Conservation (phyloP, 768 basidiomycete species). For the Trametes gibbosa region DNA sequence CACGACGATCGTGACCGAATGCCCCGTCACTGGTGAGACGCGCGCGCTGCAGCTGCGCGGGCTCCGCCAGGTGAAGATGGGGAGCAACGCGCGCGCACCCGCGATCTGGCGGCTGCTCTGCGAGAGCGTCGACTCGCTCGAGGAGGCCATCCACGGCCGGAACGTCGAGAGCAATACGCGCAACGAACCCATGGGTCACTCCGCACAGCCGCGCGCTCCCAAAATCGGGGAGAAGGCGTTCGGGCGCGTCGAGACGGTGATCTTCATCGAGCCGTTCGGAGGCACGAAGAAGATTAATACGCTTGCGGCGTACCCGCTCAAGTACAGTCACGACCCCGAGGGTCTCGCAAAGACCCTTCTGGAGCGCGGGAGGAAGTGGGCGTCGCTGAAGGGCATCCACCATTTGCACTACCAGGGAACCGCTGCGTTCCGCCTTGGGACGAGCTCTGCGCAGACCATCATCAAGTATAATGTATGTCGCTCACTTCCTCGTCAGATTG, state of each 20-base stretch:
- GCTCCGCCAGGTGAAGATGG: conserved; percentile 29
- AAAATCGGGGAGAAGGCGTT: conserved; percentile 29
- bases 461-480: conserved; percentile 47
- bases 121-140: conserved; percentile 12
- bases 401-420: conserved; percentile 37
- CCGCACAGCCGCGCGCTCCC: conserved; percentile 5
- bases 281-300: conserved; percentile 50
- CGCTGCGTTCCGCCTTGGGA: conserved; percentile 32
- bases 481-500: too few relatives aligned
- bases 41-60: conserved; percentile 49
- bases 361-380: conserved; percentile 55
- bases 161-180: not conserved
- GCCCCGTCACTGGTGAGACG: conserved; percentile 53
- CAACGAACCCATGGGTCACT: not conserved
- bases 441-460: conserved; percentile 22
- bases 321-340: conserved; percentile 43
- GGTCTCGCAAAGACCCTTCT: conserved; percentile 38
- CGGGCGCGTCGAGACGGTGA: conserved; percentile 29
- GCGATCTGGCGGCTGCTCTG: conserved; percentile 1
- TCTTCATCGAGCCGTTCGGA: conserved; percentile 33
- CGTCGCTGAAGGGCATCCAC: conserved; percentile 50
- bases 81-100: not conserved
- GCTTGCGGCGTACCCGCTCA: conserved; percentile 51
- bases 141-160: conserved; percentile 14
- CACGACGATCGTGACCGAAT: conserved; percentile 48